Evolutionary conservation across 257 asterid genomes (phyloP), one percentile per base, ranked within the genome.

Genomic region (Nicotiana sylvestris): DNA sequence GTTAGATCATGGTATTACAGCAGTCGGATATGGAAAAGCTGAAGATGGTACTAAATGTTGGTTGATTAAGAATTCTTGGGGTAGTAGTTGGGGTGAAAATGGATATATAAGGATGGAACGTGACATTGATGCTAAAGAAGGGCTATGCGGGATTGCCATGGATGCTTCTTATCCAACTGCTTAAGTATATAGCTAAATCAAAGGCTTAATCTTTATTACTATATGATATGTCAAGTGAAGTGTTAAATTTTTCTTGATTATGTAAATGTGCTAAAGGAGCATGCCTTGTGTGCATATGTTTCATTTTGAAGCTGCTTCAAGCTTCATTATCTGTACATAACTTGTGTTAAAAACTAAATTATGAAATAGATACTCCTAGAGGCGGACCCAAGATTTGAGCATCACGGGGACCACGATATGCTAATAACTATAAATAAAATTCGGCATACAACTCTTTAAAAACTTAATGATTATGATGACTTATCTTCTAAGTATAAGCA

Each of bases 151-250:
- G 8, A 83, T 83, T 66, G 89, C 90, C 27, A 88, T 89, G 92
- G 81, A 86, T 66, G 86, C 89, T 82, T 87, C 89, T 15, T 89
- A 89, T 79, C 92, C 92, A 67, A 86, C 88, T 62, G 88, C 85
- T 53, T 60, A 67, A 67, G 66, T 0, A 66, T 13, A 7, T 30
- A 30, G 43, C n/a, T 21, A 66, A 66, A 66, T 66, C 46, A 30
- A 30, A 66, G 25, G 46, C 72, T 30, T 30, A 11, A 12, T 65
- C 10, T 29, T 11, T 64, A 64, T 4, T 25, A 4, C 12, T 27
- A 12, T 27, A 29, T 64, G 9, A 57, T 12, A 64, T 64, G 37
- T 64, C n/a, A 5, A 29, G 10, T 64, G 7, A 21, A 17, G 25
- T 57, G 27, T 16, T 57, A 57, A 5, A 18, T 57, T 25, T 64